A percentile compares a stretch with the other conserved stretches of the same genome.
Evolutionary conservation across 2,329 filamentous ascomycete species (phyloP).

Genomic region (Ascochyta lentis): DNA sequence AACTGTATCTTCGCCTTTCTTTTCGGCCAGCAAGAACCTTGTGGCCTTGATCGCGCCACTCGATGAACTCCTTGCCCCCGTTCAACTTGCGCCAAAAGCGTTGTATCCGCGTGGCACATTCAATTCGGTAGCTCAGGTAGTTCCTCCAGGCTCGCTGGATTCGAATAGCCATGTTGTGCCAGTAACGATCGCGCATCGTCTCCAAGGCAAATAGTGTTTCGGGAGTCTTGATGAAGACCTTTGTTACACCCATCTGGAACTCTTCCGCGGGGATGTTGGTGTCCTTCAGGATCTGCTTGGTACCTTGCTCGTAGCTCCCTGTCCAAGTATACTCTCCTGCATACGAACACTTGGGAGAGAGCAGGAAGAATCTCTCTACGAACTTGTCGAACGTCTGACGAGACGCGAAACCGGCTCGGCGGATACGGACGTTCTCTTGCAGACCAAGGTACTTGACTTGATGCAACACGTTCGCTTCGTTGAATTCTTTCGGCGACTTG

Average conservation of each 20-base stretch:
- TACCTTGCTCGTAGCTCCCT: slow-evolving; percentile 84
- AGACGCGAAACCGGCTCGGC: slow-evolving; percentile 94
- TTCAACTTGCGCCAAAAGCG: slow-evolving; percentile 94
- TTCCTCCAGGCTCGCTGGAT: slow-evolving; percentile 98
- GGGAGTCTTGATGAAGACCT: slow-evolving; percentile 97
- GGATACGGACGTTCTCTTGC: slow-evolving; percentile 98
- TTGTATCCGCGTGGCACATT: slow-evolving; percentile 93
- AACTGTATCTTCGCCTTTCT: slow-evolving; percentile 87
- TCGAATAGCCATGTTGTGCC: slow-evolving; percentile 99
- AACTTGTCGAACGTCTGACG: slow-evolving; percentile 98
- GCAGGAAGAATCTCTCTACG: slow-evolving; percentile 92
- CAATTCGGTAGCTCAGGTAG: slow-evolving; percentile 88
- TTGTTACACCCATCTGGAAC: slow-evolving; percentile 95
- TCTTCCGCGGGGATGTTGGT: slow-evolving; percentile 95
- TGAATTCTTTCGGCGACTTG: slow-evolving; percentile 94
- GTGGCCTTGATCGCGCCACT: slow-evolving; percentile 88
- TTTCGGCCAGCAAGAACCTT: slow-evolving; percentile 82
- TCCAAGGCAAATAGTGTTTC: slow-evolving; percentile 96
- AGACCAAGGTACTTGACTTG: slow-evolving; percentile 99
- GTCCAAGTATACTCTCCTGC: slow-evolving; percentile 97
- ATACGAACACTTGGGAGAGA: slow-evolving; percentile 94
- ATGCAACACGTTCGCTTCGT: slow-evolving; percentile 88
- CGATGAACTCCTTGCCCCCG: slow-evolving; percentile 85
- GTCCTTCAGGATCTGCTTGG: slow-evolving; percentile 92
- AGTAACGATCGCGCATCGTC: slow-evolving; percentile 96